phyloP scores from a whole-genome alignment of 768 basidiomycete genomes.

The Lentinula aciculospora region DNA sequence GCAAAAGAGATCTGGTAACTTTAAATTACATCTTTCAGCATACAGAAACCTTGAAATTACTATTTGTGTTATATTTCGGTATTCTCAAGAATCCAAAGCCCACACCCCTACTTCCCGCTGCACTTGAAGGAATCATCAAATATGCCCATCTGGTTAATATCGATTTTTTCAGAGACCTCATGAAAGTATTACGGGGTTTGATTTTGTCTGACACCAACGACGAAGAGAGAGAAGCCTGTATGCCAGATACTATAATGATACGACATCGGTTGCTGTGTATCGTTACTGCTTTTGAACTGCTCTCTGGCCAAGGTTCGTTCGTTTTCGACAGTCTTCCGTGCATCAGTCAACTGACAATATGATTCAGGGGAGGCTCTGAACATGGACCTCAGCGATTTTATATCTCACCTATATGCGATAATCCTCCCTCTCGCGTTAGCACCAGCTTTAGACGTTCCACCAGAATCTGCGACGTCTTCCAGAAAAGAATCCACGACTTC shows the following conservation, averaged over 20 bases:
- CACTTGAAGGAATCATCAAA: constrained; percentile 86
- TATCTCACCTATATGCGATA: constrained; percentile 76
- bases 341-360: not conserved
- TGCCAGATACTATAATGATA: constrained; percentile 23
- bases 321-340: not conserved
- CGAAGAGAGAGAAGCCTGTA: constrained; percentile 30
- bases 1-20: constrained; percentile 2
- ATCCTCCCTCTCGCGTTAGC: constrained; percentile 70
- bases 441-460: constrained; percentile 55
- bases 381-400: constrained; percentile 89
- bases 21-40: constrained; percentile 49
- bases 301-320: constrained; percentile 84
- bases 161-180: constrained; percentile 95
- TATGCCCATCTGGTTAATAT: constrained; percentile 97
- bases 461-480: constrained; percentile 20
- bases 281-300: constrained; percentile 94
- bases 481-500: constrained; percentile 24
- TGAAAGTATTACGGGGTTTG: constrained; percentile 78
- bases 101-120: constrained; percentile 77
- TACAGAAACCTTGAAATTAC: constrained; percentile 95
- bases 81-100: constrained; percentile 83
- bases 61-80: constrained; percentile 96
- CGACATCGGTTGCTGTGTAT: constrained; percentile 76
- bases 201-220: constrained; percentile 44
- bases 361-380: constrained; percentile 89